phyloP scores from a whole-genome alignment of 1,139 yeast species.

The Zygotorulaspora mrakii region DNA sequence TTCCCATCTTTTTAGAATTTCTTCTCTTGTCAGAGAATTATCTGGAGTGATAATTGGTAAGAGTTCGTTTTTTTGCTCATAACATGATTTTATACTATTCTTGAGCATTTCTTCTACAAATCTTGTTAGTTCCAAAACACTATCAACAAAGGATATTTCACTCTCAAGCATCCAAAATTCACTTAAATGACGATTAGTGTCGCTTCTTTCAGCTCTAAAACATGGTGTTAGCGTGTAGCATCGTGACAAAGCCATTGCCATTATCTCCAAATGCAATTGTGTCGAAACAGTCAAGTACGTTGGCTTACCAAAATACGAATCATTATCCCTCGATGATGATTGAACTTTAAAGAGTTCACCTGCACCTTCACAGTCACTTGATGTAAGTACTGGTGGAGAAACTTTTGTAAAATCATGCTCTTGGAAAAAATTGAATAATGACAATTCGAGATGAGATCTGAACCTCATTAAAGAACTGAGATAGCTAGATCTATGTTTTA shows the following conservation, averaged over 20 bases:
- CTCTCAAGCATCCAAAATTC: slow-evolving; percentile 99
- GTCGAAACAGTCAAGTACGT: slow-evolving; percentile 85
- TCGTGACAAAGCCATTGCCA: slow-evolving; percentile 67
- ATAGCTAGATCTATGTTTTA: slow-evolving; percentile 70
- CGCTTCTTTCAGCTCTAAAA: slow-evolving; percentile 88
- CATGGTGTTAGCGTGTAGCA: slow-evolving; percentile 93
- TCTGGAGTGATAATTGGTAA: slow-evolving; percentile 43
- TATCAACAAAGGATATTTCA: slow-evolving; percentile 66
- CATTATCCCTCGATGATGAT: slow-evolving; percentile 19
- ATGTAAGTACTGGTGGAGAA: slow-evolving; percentile 79
- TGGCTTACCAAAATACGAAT: slow-evolving; percentile 58
- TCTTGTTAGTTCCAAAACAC: slow-evolving; percentile 55
- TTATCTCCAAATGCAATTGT: slow-evolving; percentile 83
- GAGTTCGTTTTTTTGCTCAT: slow-evolving; percentile 36
- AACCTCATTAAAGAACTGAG: slow-evolving; percentile 65
- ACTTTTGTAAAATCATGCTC: slow-evolving; percentile 60
- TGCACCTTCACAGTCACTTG: slow-evolving; percentile 97
- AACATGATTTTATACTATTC: slow-evolving; percentile 44
- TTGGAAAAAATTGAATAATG: slow-evolving; percentile 54
- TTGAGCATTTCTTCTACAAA: slow-evolving; percentile 71
- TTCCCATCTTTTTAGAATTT: slow-evolving; percentile 36
- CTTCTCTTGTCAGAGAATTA: slow-evolving; percentile 39
- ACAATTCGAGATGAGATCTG: slow-evolving; percentile 61
- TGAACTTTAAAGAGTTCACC: slow-evolving; percentile 72
- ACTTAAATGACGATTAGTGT: slow-evolving; percentile 84